Evolutionary conservation across 2,329 filamentous ascomycete species (phyloP).

Genomic region (Ampelomyces quisqualis): DNA sequence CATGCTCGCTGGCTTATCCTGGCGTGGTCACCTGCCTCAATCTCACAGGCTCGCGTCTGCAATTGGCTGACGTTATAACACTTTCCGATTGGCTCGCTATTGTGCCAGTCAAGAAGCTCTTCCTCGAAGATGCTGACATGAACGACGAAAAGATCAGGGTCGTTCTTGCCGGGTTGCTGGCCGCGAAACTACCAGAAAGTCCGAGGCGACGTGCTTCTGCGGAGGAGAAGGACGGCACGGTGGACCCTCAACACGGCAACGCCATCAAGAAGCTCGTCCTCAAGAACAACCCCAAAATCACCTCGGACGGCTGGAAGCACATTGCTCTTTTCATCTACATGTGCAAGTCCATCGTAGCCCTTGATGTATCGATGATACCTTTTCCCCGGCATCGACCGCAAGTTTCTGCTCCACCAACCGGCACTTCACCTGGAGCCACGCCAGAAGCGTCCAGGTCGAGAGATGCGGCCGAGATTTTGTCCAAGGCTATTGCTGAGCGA

Average conservation of each 20-base stretch:
- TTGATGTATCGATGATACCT: slow-evolving; percentile 82
- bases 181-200: slow-evolving; percentile 68
- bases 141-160: slow-evolving; percentile 85
- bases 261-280: slow-evolving; percentile 83
- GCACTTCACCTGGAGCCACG: slow-evolving; percentile 10
- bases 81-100: slow-evolving; percentile 92
- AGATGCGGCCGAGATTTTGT: slow-evolving; percentile 67
- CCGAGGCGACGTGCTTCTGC: slow-evolving; percentile 44
- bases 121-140: slow-evolving; percentile 83
- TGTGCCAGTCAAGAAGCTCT: slow-evolving; percentile 82
- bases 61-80: slow-evolving; percentile 79
- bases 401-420: slow-evolving; percentile 16
- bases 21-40: slow-evolving; percentile 83
- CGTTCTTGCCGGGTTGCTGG: slow-evolving; percentile 80
- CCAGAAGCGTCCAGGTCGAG: slow-evolving; percentile 29
- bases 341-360: slow-evolving; percentile 78
- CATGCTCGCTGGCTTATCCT: slow-evolving; percentile 61
- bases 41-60: slow-evolving; percentile 79
- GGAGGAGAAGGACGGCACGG: slow-evolving; percentile 1
- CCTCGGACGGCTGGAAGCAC: slow-evolving; percentile 85
- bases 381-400: slow-evolving; percentile 51
- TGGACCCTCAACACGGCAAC: too few species aligned
- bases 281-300: slow-evolving; percentile 85
- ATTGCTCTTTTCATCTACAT: slow-evolving; percentile 88
- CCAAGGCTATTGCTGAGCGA: slow-evolving; percentile 73